These are phyloP conservation scores for Quercus alba DNA, from an alignment of 306 rosid species.

Conservation along the genomic window DNA sequence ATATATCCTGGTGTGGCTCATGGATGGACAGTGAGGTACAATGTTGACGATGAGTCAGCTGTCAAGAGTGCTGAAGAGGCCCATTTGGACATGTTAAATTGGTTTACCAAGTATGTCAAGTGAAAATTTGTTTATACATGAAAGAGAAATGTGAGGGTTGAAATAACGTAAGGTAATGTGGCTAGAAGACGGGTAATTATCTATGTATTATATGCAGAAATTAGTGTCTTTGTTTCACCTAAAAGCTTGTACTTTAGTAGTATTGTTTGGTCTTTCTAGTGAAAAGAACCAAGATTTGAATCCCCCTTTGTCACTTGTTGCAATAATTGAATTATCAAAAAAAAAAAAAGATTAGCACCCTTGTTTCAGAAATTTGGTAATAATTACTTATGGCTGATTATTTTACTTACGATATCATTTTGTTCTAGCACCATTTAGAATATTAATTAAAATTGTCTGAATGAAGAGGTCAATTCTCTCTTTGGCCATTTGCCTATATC, in stretches of 20 bases:
- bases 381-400: not conserved
- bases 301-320: too few species aligned
- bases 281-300: too few species aligned
- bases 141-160: not conserved
- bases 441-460: too few species aligned
- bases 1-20: conserved; percentile 50
- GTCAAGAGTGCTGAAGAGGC: conserved; percentile 34
- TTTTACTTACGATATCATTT: not conserved
- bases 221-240: not conserved
- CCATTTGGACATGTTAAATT: conserved; percentile 27
- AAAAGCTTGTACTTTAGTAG: too few species aligned
- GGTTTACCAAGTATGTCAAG: conserved; percentile 23
- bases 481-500: too few species aligned
- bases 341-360: not conserved
- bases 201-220: not conserved
- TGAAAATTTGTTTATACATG: not conserved
- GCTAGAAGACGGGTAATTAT: not conserved
- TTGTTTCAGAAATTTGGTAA: not conserved
- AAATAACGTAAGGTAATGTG: not conserved
- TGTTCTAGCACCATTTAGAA: too few species aligned
- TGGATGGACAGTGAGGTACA: conserved; percentile 36
- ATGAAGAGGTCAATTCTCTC: too few species aligned
- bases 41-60: conserved; percentile 23
- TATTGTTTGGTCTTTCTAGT: too few species aligned
- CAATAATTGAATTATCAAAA: too few species aligned